Conservation (phyloP, 1,284 basidiomycete genomes). For the Microbotryum lychnidis-dioicae region DNA sequence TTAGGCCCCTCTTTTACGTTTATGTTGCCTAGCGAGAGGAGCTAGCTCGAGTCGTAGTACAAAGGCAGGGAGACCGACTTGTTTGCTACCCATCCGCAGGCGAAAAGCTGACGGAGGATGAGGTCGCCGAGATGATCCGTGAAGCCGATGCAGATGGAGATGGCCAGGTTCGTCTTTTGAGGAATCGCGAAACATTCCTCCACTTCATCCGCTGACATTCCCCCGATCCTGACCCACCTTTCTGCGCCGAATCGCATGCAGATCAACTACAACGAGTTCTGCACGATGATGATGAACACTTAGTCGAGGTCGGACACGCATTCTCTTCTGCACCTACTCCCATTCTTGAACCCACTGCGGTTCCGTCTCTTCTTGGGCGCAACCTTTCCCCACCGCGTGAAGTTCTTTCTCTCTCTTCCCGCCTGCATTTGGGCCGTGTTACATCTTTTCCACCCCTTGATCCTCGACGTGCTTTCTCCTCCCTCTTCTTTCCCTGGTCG, state of each 20-base stretch:
- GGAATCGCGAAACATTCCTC: conserved; percentile 41
- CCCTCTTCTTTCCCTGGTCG: no score
- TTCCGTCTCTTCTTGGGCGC: no score
- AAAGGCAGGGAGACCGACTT: background rate
- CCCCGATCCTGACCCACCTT: background rate
- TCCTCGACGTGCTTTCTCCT: no score
- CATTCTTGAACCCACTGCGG: no score
- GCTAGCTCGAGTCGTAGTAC: background rate
- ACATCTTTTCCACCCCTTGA: no score
- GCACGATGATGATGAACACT: conserved; percentile 47
- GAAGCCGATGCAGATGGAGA: conserved; percentile 96
- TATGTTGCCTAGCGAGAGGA: background rate
- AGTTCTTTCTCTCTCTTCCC: no score
- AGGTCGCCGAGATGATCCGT: conserved; percentile 97
- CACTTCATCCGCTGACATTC: background rate
- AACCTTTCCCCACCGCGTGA: no score
- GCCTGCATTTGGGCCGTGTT: no score
- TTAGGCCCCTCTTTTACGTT: background rate
- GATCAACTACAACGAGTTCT: conserved; percentile 47
- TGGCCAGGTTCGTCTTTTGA: conserved; percentile 65
- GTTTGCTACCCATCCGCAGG: conserved; percentile 21
- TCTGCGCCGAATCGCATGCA: conserved; percentile 7
- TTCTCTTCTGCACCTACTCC: no score
- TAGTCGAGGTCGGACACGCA: background rate
- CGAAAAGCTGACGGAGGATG: conserved; percentile 83